Base-by-base conservation (phyloP, 148 eudicot species). In the Nepenthes gracilis region DNA sequence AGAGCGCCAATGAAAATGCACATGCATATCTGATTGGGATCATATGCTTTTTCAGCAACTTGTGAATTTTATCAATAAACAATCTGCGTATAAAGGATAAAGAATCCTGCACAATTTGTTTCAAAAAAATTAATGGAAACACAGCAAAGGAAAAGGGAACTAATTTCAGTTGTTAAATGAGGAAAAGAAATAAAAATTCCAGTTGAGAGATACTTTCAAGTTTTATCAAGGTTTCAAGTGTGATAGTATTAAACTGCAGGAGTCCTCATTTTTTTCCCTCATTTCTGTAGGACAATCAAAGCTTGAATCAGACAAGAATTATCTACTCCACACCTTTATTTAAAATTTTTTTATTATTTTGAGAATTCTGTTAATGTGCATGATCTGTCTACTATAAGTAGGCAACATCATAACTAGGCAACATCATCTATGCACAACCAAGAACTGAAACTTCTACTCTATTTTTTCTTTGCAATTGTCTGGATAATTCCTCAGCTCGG, bases 11-110 rank as follows among this genome's bases (percentile, higher is more conserved):
- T 45, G 87, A 75, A 72, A 91, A 87, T 55, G 96, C 85, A 64
- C 97, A 91, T 33, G 93, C 86, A 83, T 78, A 87, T 81, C 72
- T 91, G 61, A 69, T 69, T 59, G 92, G 86, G 15, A 83, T 12
- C 59, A 72, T 76, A 66, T 67, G 87, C 68, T 65, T 72, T 69
- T 71, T 83, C 77, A 91, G 77, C 66, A 85, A 80, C 74, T 78
- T 91, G 74, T 81, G 74, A 62, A 67, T 63, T 85, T 91, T 91
- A 69, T 73, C 74, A 59, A 83, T 70, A 74, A 85, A 83, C 47
- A 65, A 69, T 78, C 73, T 80, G 50, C 96, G 81, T 33, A 73
- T 72, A 64, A 54, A 58, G 36, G 77, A 58, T 48, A 80, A 71
- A 64, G 70, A 56, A 70, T 85, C 97, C 97, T 91, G 85, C 76